Conservation (phyloP, 163 green algal genomes). For the Picocystis sp. region DNA sequence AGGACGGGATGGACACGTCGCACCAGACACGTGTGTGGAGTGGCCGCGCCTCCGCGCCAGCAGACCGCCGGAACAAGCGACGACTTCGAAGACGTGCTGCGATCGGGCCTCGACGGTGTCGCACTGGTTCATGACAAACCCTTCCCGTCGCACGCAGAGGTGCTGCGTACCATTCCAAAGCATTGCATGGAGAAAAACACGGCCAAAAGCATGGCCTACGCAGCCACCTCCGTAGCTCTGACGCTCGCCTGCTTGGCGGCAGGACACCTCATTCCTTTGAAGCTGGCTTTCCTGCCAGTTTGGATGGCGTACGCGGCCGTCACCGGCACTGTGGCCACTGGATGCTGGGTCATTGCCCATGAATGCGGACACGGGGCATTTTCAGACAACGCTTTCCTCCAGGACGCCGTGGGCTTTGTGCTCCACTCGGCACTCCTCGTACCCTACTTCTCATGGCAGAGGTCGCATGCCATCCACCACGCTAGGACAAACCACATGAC, state of each 20-base stretch:
- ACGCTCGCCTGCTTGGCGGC: constrained; percentile 9
- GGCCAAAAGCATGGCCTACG: constrained; percentile 15
- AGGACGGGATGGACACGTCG: too few species aligned
- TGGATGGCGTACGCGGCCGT: constrained; percentile 23
- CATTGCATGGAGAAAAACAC: constrained; percentile 19
- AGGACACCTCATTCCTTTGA: constrained; percentile 17
- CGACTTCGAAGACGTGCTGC: too few species aligned
- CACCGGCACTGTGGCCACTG: constrained; percentile 15
- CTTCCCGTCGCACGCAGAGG: constrained; percentile 14
- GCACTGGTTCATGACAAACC: not conserved
- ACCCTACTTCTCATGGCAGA: constrained; percentile 27
- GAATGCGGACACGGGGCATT: constrained; percentile 24
- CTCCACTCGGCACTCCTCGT: constrained; percentile 22
- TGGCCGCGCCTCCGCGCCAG: too few species aligned
- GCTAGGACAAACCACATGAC: constrained; percentile 20
- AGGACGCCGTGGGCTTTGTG: constrained; percentile 19
- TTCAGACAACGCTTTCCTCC: constrained; percentile 15
- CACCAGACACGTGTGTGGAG: too few species aligned
- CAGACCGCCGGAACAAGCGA: too few species aligned
- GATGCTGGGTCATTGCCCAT: constrained; percentile 21
- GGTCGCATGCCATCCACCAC: constrained; percentile 23
- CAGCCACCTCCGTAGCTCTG: constrained; percentile 12
- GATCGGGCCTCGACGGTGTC: too few species aligned
- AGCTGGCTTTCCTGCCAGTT: constrained; percentile 13
- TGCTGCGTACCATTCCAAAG: constrained; percentile 13